phyloP scores from a whole-genome alignment of 2,329 filamentous ascomycete genomes.

The Calonectria montana region DNA sequence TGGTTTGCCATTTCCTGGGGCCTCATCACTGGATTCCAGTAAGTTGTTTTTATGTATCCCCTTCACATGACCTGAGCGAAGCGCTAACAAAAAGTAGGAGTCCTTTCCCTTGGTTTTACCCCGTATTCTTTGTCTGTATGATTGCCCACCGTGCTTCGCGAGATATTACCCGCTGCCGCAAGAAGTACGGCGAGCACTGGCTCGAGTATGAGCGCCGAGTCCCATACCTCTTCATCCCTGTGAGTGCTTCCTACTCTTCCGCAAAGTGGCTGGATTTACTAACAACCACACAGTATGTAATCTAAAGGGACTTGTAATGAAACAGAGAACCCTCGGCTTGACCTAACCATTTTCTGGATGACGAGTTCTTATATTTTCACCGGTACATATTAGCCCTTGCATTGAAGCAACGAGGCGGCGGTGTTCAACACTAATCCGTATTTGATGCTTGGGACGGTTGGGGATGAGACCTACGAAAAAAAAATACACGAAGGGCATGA shows the following conservation, averaged over 20 bases:
- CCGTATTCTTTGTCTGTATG: slow-evolving; percentile 84
- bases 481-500: not conserved
- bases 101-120: slow-evolving; percentile 93
- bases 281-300: slow-evolving; percentile 51
- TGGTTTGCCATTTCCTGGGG: slow-evolving; percentile 64
- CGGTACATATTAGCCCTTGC: slow-evolving; percentile 3
- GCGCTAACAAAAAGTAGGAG: slow-evolving; percentile 55
- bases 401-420: not conserved
- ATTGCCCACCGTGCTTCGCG: slow-evolving; percentile 82
- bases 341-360: not conserved
- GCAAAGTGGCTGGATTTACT: slow-evolving; percentile 11
- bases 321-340: not conserved
- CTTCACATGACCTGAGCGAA: not conserved
- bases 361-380: slow-evolving; percentile 7
- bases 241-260: slow-evolving; percentile 43
- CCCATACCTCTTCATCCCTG: slow-evolving; percentile 86
- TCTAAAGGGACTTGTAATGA: slow-evolving; percentile 44
- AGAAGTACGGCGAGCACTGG: slow-evolving; percentile 87
- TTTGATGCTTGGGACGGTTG: not conserved
- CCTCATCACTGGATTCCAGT: slow-evolving; percentile 62
- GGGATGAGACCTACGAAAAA: slow-evolving; percentile 3
- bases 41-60: slow-evolving; percentile 16
- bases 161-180: slow-evolving; percentile 81
- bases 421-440: not conserved
- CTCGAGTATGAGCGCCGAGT: slow-evolving; percentile 81